Conservation (phyloP, 495 filamentous ascomycete genomes). For the Hyaloscypha variabilis region DNA sequence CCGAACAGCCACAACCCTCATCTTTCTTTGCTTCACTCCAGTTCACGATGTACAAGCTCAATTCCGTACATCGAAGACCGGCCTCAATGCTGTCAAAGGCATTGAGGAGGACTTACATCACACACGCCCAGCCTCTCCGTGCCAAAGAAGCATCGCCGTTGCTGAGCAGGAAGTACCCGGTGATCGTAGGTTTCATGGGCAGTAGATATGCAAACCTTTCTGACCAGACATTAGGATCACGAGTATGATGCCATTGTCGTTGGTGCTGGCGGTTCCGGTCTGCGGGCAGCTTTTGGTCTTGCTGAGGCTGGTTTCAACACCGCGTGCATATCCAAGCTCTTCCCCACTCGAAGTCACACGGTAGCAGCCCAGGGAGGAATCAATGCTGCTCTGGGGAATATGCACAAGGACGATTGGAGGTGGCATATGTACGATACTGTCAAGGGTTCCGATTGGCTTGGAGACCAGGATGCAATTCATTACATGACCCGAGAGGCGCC, state of each 20-base stretch:
- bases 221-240: slow-evolving; percentile 56
- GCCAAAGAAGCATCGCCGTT: slow-evolving; percentile 89
- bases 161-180: slow-evolving; percentile 83
- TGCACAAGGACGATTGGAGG: slow-evolving; percentile 91
- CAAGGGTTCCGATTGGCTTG: slow-evolving; percentile 97
- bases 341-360: slow-evolving; percentile 94
- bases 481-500: slow-evolving; percentile 98
- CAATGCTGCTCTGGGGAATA: slow-evolving; percentile 94
- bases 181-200: slow-evolving; percentile 70
- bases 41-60: slow-evolving; percentile 1
- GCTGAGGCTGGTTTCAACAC: slow-evolving; percentile 98
- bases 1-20: neutral
- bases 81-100: slow-evolving; percentile 37
- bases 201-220: slow-evolving; percentile 5
- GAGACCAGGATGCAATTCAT: slow-evolving; percentile 98
- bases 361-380: slow-evolving; percentile 94
- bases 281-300: slow-evolving; percentile 93
- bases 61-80: no score
- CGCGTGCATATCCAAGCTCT: slow-evolving; percentile 97
- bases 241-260: slow-evolving; percentile 91
- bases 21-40: neutral
- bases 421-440: slow-evolving; percentile 99
- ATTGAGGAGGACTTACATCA: slow-evolving; percentile 30
- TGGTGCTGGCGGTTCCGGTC: slow-evolving; percentile 90
- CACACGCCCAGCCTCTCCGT: slow-evolving; percentile 69